A percentile compares a stretch with the other conserved stretches of the same genome.
Evolutionary conservation across 2,329 filamentous ascomycete species (phyloP).

Genomic region (Fusarium sp.): DNA sequence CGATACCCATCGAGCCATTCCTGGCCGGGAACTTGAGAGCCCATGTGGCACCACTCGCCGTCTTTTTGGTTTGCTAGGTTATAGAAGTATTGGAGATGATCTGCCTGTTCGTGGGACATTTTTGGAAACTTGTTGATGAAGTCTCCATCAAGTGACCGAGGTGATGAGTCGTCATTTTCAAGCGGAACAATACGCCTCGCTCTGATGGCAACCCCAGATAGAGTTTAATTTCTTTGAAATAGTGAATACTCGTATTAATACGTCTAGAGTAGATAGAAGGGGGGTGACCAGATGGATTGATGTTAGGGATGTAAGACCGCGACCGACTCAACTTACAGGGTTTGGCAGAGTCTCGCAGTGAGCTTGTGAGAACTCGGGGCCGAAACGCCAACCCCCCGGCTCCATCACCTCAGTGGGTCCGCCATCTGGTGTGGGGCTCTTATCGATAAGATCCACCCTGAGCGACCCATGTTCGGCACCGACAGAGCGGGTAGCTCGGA

Average conservation of each 20-base stretch:
- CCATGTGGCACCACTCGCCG: neutral
- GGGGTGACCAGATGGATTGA: too few species aligned
- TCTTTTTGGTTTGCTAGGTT: neutral
- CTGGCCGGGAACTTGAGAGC: neutral
- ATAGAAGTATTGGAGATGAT: neutral
- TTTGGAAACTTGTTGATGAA: neutral
- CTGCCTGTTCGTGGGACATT: neutral
- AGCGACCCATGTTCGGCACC: too few species aligned
- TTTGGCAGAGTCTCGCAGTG: too few species aligned
- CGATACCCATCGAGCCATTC: neutral
- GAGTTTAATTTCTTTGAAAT: neutral
- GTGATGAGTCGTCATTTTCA: neutral
- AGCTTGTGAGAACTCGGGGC: too few species aligned
- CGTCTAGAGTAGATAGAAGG: too few species aligned
- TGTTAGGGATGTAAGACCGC: too few species aligned
- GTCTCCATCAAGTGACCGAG: neutral
- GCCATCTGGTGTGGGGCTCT: too few species aligned
- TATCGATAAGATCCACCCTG: too few species aligned
- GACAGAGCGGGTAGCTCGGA: too few species aligned
- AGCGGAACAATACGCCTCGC: neutral
- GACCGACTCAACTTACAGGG: too few species aligned
- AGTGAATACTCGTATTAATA: neutral
- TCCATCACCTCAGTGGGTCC: too few species aligned
- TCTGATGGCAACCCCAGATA: neutral
- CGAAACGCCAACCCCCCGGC: too few species aligned